phyloP scores from a whole-genome alignment of 345 rosid genomes.

The Moricandia moricandioides region DNA sequence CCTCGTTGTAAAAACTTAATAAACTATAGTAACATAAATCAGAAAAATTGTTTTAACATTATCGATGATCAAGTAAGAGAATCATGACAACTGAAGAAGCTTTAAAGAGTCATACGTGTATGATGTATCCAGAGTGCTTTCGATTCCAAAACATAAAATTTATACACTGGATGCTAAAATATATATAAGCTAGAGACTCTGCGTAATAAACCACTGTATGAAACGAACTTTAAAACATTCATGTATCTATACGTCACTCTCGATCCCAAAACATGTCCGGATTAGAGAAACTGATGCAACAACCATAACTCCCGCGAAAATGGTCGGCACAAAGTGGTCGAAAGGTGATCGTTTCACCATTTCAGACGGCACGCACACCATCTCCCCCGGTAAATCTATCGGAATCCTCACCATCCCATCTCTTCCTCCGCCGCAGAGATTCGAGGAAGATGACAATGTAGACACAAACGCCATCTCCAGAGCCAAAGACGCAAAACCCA shows the following conservation, averaged over 20 bases:
- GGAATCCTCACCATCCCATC: constrained; percentile 25
- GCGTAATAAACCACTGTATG: not conserved
- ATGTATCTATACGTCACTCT: not conserved
- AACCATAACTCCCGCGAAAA: constrained; percentile 25
- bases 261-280: constrained; percentile 10
- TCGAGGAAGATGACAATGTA: not conserved
- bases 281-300: constrained; percentile 13
- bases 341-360: constrained; percentile 17
- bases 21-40: too few species aligned
- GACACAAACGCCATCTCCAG: constrained; percentile 33
- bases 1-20: not conserved
- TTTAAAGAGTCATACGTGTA: not conserved
- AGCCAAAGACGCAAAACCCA: constrained; percentile 21
- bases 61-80: not conserved
- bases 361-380: constrained; percentile 14
- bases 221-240: not conserved
- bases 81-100: not conserved
- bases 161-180: not conserved
- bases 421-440: not conserved
- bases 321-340: constrained; percentile 6
- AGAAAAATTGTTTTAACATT: too few species aligned
- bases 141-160: not conserved
- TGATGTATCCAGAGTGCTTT: not conserved
- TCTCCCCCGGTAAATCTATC: constrained; percentile 26
- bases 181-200: not conserved